These are phyloP conservation scores for Pholiota microspora DNA, from an alignment of 768 basidiomycete genomes.

Conservation along the genomic window DNA sequence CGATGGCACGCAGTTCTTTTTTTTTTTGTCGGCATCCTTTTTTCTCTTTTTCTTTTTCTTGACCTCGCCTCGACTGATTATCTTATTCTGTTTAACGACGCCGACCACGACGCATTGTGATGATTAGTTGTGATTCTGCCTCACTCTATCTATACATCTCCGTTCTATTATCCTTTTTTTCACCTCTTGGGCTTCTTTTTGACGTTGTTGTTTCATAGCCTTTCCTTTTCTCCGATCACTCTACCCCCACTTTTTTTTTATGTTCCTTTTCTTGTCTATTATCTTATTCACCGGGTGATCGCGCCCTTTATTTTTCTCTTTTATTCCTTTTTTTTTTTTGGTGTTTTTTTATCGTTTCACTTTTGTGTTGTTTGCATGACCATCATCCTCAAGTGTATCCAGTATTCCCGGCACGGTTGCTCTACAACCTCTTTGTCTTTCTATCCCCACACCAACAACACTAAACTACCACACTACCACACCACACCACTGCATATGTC, in stretches of 20 bases:
- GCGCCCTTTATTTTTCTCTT: background rate
- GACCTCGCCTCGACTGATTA: background rate
- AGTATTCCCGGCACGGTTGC: slow-evolving; percentile 4
- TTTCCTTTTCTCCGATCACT: background rate
- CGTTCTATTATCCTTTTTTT: background rate
- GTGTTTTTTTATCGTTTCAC: background rate
- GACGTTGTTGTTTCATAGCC: background rate
- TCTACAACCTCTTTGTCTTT: background rate
- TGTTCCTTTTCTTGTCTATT: background rate
- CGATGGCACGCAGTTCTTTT: slow-evolving; percentile 6
- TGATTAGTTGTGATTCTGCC: background rate
- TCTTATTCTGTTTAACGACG: background rate
- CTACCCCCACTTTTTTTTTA: background rate
- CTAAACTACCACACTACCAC: too few relatives aligned
- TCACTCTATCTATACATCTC: slow-evolving; percentile 2
- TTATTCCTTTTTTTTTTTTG: background rate
- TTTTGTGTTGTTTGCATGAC: slow-evolving; percentile 5
- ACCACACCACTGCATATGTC: too few relatives aligned
- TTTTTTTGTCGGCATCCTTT: background rate
- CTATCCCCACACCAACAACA: too few relatives aligned
- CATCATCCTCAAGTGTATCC: slow-evolving; percentile 10
- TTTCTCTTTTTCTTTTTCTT: background rate
- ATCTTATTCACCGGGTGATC: background rate
- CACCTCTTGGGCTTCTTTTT: background rate
- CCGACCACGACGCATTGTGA: slow-evolving; percentile 4